A percentile compares a stretch with the other conserved stretches of the same genome.
These are phyloP conservation scores for Coccinonectria pachysandricola DNA, from an alignment of 2,329 filamentous ascomycete species.

Conservation along the genomic window DNA sequence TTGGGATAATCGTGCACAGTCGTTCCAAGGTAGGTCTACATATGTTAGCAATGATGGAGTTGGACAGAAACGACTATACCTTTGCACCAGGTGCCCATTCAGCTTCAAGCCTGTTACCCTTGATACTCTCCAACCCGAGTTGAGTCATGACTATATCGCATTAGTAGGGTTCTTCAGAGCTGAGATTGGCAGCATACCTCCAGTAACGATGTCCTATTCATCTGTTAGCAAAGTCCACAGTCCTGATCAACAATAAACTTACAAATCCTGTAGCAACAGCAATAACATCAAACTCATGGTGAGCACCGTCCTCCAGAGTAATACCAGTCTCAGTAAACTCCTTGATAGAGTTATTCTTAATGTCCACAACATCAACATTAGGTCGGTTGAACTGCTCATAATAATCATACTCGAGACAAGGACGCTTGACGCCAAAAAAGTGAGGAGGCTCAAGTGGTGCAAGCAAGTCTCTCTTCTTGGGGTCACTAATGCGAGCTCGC, in stretches of 20 bases:
- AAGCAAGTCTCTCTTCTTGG: conserved; percentile 37
- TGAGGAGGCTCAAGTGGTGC: conserved; percentile 43
- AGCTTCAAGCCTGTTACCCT: conserved; percentile 27
- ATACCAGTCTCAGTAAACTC: conserved; percentile 32
- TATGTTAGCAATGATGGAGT: too few relatives aligned
- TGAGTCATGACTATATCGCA: conserved; percentile 28
- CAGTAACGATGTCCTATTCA: conserved; percentile 24
- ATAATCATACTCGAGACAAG: conserved; percentile 32
- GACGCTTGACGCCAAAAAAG: conserved; percentile 43
- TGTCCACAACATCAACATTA: conserved; percentile 32
- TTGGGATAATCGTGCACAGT: conserved; percentile 36
- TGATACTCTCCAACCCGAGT: conserved; percentile 32
- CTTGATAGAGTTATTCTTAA: conserved; percentile 30
- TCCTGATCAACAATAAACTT: conserved; percentile 9
- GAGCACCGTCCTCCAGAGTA: conserved; percentile 28
- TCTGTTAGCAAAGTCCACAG: conserved; percentile 3
- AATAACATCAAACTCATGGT: conserved; percentile 33
- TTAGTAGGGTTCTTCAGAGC: conserved; percentile 1
- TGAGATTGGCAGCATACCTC: conserved; percentile 16
- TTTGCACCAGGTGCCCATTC: conserved; percentile 31
- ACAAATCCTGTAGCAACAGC: conserved; percentile 37
- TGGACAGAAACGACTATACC: too few relatives aligned
- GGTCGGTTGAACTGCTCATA: conserved; percentile 37
- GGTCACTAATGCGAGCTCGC: conserved; percentile 38
- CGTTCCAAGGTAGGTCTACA: conserved; percentile 35